phyloP scores from a whole-genome alignment of 1,284 basidiomycete species.

The Leucoagaricus sp. region DNA sequence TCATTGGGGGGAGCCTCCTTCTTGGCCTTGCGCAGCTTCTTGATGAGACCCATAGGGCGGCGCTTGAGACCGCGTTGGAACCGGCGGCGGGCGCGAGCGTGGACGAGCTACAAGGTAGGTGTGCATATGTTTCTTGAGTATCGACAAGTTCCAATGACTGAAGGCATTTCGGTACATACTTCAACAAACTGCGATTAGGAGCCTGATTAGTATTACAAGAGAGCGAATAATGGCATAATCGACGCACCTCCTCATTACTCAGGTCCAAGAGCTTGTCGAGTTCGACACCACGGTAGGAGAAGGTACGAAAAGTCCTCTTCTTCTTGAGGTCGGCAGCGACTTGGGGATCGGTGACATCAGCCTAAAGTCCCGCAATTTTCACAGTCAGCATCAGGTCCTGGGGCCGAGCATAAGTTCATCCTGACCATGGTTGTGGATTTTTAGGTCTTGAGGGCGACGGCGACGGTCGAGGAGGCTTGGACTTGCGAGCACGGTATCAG shows the following conservation, averaged over 20 bases:
- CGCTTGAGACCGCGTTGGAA: conserved; percentile 99
- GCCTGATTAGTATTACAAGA: neutral
- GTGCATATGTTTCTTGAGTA: conserved; percentile 2
- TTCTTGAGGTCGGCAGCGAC: conserved; percentile 95
- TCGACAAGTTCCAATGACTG: conserved; percentile 14
- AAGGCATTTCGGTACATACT: conserved; percentile 42
- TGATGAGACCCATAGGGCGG: conserved; percentile 98
- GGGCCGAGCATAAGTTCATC: conserved; percentile 23
- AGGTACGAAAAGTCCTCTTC: conserved; percentile 98
- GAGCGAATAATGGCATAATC: conserved; percentile 1
- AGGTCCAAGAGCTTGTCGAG: conserved; percentile 97
- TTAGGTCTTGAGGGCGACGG: conserved; percentile 17
- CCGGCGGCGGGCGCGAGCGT: conserved; percentile 97
- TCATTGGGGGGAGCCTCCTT: conserved; percentile 98
- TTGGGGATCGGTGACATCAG: conserved; percentile 87
- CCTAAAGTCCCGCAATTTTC: conserved; percentile 56
- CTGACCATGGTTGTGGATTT: conserved; percentile 54
- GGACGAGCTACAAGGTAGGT: conserved; percentile 95
- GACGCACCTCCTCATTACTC: conserved; percentile 87
- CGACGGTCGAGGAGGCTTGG: conserved; percentile 27
- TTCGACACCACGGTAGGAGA: conserved; percentile 97
- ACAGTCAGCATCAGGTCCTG: conserved; percentile 4
- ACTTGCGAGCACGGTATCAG: conserved; percentile 20
- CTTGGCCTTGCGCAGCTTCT: conserved; percentile 99
- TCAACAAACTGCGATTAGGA: conserved; percentile 76